Percentiles rank a stretch among this genome's conserved stretches.
These are phyloP conservation scores for Aegilops sharonensis DNA, from an alignment of 176 grass and related monocot genomes.

Conservation along the genomic window DNA sequence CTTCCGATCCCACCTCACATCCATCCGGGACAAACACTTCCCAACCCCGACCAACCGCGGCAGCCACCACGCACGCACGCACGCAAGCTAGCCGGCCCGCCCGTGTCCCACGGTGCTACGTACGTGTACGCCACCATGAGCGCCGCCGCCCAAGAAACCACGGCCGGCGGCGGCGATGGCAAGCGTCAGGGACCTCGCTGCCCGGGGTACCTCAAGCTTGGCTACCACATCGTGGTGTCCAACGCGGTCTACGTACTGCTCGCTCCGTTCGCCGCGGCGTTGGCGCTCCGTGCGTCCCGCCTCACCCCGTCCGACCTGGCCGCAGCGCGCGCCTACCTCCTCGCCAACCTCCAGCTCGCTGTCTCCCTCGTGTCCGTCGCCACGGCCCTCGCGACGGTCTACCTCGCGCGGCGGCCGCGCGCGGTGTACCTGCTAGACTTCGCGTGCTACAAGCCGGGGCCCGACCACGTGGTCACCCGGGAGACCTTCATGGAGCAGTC, in stretches of 20 bases:
- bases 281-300: not conserved
- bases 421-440: constrained; percentile 36
- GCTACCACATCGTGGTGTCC: constrained; percentile 50
- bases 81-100: too few species aligned
- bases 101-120: too few species aligned
- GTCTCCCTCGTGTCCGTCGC: not conserved
- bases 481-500: constrained; percentile 77
- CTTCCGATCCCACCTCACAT: too few species aligned
- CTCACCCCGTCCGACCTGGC: constrained; percentile 2
- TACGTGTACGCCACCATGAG: too few species aligned
- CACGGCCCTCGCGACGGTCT: not conserved
- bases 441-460: constrained; percentile 29
- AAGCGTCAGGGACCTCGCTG: not conserved
- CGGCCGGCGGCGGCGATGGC: not conserved
- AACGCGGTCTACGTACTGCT: constrained; percentile 49
- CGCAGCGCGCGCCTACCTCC: not conserved
- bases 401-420: constrained; percentile 26
- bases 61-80: too few species aligned
- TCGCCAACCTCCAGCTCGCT: not conserved
- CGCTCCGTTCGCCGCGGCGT: not conserved
- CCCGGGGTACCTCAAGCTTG: constrained; percentile 23
- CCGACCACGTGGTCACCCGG: constrained; percentile 31
- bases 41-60: too few species aligned
- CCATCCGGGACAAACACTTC: too few species aligned
- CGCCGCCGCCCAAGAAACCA: too few species aligned